Base-by-base conservation (phyloP, 139 green algal species). In the Desmodesmus armatus region DNA sequence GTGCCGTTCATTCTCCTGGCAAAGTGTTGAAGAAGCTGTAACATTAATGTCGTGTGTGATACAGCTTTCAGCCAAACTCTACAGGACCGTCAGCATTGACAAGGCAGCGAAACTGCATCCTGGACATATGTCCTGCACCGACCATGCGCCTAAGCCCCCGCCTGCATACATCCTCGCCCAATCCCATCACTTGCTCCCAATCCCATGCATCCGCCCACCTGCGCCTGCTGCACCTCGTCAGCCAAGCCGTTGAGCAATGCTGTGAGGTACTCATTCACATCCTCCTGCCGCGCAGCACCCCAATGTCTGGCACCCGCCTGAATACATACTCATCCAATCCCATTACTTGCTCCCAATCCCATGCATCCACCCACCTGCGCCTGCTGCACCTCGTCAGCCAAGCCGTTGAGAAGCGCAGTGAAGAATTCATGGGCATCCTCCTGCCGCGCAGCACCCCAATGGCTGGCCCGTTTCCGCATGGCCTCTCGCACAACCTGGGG, bases 381-480 rank as follows among this genome's bases (percentile, higher is more conserved):
- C 0, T 40, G n/a, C 44, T 93, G 84, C 72, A 95, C 90, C 88
- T 96, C 91, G 11, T 35, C 66, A 84, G 96, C 88, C 75, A 95
- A 44, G 65, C 44, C 72, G 29, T 96, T 91, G 78, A 95, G 78
- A 85, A 96, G 86, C 39, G 84, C 82, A 40, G 89, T 90, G 23
- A 96, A 73, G 87, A 94, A 96, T 87, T 96, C 93, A 41, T 96
- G 93, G 9, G 92, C 91, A 75, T 96, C 93, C 89, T 96, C 92
- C 86, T 95, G 93, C 65, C 87, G 71, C 63, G 65, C 69, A 40
- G 85, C 89, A 19, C 72, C 75, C 82, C 92, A 96, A 2, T 83
- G 87, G 25, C 41, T 66, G 13, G 80, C 47, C 47, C 70, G 62
- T 5, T 67, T 83, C 15, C 80, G 88, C 80, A 95, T 91, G 40